A percentile compares a stretch with the other conserved stretches of the same genome.
These are phyloP conservation scores for Sherardia arvensis DNA, from an alignment of 257 asterid genomes.

Conservation along the genomic window DNA sequence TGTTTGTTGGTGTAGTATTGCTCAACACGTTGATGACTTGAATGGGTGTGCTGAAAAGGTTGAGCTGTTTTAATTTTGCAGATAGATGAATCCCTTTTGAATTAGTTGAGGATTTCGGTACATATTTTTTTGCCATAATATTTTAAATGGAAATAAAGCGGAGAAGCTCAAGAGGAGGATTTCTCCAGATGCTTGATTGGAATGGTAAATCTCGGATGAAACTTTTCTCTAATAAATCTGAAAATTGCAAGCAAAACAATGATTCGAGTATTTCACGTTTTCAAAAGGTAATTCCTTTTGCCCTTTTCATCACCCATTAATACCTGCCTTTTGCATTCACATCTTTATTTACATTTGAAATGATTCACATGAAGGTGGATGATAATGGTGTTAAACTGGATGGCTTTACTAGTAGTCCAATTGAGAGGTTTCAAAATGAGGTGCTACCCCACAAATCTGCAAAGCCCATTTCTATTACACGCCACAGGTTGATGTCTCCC, in stretches of 20 bases:
- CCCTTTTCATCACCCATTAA: neutral
- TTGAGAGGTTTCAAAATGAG: conserved; percentile 83
- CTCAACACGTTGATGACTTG: too few species aligned
- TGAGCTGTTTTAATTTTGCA: conserved; percentile 13
- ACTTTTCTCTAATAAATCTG: conserved; percentile 75
- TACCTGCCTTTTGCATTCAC: conserved; percentile 6
- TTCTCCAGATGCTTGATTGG: conserved; percentile 96
- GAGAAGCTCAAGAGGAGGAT: conserved; percentile 69
- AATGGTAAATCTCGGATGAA: conserved; percentile 79
- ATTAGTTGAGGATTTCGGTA: conserved; percentile 13
- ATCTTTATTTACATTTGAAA: conserved; percentile 8
- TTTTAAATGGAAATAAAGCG: conserved; percentile 77
- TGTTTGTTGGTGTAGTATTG: too few species aligned
- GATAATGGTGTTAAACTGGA: conserved; percentile 67
- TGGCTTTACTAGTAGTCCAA: conserved; percentile 49
- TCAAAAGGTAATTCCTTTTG: conserved; percentile 47
- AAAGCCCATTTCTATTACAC: conserved; percentile 65
- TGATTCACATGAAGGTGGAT: conserved; percentile 35
- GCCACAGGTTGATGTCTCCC: conserved; percentile 72
- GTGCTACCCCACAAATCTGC: conserved; percentile 78
- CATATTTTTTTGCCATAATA: conserved; percentile 14
- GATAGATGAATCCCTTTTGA: conserved; percentile 32
- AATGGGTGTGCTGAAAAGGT: neutral
- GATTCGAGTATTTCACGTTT: conserved; percentile 33
- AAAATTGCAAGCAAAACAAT: conserved; percentile 50